These are phyloP conservation scores for Cynara cardunculus DNA, from an alignment of 129 eudicot genomes.

Conservation along the genomic window DNA sequence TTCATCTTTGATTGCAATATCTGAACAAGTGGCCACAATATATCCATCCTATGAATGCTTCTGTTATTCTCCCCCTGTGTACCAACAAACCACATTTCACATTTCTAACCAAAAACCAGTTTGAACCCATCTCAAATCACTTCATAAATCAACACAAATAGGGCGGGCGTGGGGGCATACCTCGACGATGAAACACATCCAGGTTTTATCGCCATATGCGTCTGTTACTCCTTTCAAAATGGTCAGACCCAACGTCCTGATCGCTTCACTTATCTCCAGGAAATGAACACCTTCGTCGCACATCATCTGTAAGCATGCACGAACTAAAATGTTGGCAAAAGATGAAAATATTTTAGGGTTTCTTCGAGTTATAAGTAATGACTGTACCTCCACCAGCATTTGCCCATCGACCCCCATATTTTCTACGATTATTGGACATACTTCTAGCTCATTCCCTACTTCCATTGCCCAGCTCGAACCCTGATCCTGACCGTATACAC, in stretches of 20 bases:
- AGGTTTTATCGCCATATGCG: constrained; percentile 59
- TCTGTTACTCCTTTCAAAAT: constrained; percentile 80
- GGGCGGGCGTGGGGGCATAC: constrained; percentile 26
- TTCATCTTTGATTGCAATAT: constrained; percentile 45
- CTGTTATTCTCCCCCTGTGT: constrained; percentile 59
- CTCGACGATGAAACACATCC: constrained; percentile 90
- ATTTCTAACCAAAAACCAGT: neutral
- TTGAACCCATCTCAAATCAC: neutral
- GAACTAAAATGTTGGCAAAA: neutral
- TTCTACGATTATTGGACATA: constrained; percentile 83
- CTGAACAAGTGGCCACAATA: constrained; percentile 74
- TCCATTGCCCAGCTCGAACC: constrained; percentile 98
- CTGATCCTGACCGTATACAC: constrained; percentile 34
- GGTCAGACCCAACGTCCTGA: constrained; percentile 74
- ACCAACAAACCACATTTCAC: neutral
- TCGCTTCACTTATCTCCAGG: constrained; percentile 68
- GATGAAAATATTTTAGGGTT: neutral
- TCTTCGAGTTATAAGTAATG: constrained; percentile 7
- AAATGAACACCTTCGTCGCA: constrained; percentile 58
- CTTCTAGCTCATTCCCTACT: constrained; percentile 61
- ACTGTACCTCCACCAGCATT: constrained; percentile 70
- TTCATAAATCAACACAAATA: neutral
- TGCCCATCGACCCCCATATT: constrained; percentile 69
- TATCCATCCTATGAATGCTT: constrained; percentile 73
- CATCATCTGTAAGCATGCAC: constrained; percentile 53